A percentile compares a stretch with the other conserved stretches of the same genome.
Evolutionary conservation across 2,329 filamentous ascomycete genomes (phyloP).

Genomic region (Aspergillus arachidicola): DNA sequence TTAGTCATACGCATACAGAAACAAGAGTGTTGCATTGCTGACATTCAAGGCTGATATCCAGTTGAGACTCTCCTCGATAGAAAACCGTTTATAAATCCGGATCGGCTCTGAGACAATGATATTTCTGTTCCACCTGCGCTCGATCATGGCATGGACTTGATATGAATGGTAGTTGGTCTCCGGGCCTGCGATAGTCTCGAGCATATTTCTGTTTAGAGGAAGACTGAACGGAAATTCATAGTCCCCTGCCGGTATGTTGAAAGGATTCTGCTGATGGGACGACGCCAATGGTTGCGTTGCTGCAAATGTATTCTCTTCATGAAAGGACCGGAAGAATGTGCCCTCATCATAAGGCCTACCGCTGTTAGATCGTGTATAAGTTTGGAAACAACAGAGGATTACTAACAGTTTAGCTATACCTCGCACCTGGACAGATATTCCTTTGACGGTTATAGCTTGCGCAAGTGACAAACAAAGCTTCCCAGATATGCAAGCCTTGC

Average conservation of each 20-base stretch:
- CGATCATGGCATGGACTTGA: slow-evolving; percentile 15
- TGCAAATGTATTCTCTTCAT: slow-evolving; percentile 18
- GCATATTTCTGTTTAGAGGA: slow-evolving; percentile 11
- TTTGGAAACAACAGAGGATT: background rate
- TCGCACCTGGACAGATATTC: slow-evolving; percentile 18
- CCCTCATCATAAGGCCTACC: slow-evolving; percentile 2
- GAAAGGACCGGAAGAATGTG: slow-evolving; percentile 1
- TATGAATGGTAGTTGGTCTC: slow-evolving; percentile 23
- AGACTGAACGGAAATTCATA: slow-evolving; percentile 26
- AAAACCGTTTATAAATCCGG: slow-evolving; percentile 16
- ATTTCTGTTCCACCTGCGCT: slow-evolving; percentile 18
- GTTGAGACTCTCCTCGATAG: slow-evolving; percentile 3
- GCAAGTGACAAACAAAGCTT: slow-evolving; percentile 14
- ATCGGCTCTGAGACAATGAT: slow-evolving; percentile 19
- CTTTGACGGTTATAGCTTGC: slow-evolving; percentile 11
- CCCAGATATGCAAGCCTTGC: slow-evolving; percentile 13
- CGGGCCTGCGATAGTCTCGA: slow-evolving; percentile 16
- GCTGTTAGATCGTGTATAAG: background rate
- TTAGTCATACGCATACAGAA: background rate
- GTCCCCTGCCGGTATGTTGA: slow-evolving; percentile 20
- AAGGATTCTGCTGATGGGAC: slow-evolving; percentile 18
- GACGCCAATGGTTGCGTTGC: slow-evolving; percentile 17
- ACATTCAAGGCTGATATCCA: slow-evolving; percentile 9
- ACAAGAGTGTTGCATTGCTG: background rate
- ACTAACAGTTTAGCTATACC: slow-evolving; percentile 22